These are phyloP conservation scores for Ceratocystis colombiana DNA, from an alignment of 2,329 filamentous ascomycete genomes.

Conservation along the genomic window DNA sequence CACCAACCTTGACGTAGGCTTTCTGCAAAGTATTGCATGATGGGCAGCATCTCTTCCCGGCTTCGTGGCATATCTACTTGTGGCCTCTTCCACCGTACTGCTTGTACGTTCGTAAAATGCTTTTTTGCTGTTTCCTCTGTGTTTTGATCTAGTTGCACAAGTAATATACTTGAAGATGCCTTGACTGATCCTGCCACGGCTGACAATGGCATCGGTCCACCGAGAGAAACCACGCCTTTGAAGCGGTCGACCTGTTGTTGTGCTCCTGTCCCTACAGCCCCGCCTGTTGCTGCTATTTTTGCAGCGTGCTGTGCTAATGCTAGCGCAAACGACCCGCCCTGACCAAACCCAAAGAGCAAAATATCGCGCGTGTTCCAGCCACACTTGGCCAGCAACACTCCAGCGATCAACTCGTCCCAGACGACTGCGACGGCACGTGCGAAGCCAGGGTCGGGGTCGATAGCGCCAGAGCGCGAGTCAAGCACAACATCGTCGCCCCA, in stretches of 20 bases:
- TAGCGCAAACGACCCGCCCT: conserved; percentile 55
- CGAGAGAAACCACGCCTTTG: conserved; percentile 54
- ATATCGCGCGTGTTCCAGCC: conserved; percentile 53
- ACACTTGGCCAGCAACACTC: conserved; percentile 44
- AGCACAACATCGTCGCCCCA: conserved; percentile 59
- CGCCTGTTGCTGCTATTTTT: conserved; percentile 12
- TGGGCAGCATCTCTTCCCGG: conserved; percentile 75
- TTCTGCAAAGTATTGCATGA: conserved; percentile 75
- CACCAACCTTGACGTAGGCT: conserved; percentile 37
- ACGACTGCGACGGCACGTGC: conserved; percentile 40
- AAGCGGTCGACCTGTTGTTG: conserved; percentile 29
- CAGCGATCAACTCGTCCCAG: conserved; percentile 42
- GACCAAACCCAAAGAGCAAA: conserved; percentile 56
- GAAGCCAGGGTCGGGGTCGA: conserved; percentile 56
- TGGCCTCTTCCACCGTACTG: conserved; percentile 57
- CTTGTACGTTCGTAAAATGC: conserved; percentile 56
- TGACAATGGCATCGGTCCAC: conserved; percentile 47
- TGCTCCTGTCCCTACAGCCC: no score
- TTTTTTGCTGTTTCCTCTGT: conserved; percentile 54
- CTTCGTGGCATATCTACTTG: conserved; percentile 75
- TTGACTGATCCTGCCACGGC: conserved; percentile 43
- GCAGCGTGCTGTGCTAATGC: conserved; percentile 38
- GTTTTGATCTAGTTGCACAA: conserved; percentile 52
- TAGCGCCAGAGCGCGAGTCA: conserved; percentile 39
- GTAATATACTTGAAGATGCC: conserved; percentile 52